phyloP scores from a whole-genome alignment of 1,139 yeast species.

The Blastobotrys capitulatus region DNA sequence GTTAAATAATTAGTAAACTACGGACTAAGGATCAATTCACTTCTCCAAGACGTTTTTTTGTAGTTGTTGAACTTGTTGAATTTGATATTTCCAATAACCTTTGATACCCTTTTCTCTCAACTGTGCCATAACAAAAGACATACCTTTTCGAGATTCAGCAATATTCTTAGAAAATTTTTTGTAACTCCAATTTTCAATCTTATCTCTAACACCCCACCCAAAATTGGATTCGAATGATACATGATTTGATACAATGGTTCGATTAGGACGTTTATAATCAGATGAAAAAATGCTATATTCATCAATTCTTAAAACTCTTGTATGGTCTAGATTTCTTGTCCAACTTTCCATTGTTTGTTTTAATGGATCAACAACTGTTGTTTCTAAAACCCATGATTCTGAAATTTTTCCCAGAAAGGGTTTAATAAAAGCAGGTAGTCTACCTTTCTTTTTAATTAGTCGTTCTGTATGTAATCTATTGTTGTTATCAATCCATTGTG shows the following conservation, averaged over 20 bases:
- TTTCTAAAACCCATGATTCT: slow-evolving; percentile 82
- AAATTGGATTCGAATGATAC: slow-evolving; percentile 76
- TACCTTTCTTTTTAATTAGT: slow-evolving; percentile 71
- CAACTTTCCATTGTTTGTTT: slow-evolving; percentile 56
- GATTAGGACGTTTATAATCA: slow-evolving; percentile 17
- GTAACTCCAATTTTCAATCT: slow-evolving; percentile 82
- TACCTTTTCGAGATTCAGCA: slow-evolving; percentile 62
- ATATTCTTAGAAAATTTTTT: slow-evolving; percentile 63
- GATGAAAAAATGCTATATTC: slow-evolving; percentile 58
- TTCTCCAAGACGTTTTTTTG: neutral
- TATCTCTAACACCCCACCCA: slow-evolving; percentile 56
- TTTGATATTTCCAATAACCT: slow-evolving; percentile 13
- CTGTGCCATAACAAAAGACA: slow-evolving; percentile 70
- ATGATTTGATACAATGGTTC: slow-evolving; percentile 27
- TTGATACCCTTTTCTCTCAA: slow-evolving; percentile 37
- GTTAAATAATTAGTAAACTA: neutral
- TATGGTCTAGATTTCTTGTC: slow-evolving; percentile 83
- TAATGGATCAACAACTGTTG: slow-evolving; percentile 65
- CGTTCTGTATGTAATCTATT: slow-evolving; percentile 72
- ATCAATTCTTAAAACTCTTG: slow-evolving; percentile 70
- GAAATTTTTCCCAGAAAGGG: slow-evolving; percentile 71
- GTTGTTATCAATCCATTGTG: slow-evolving; percentile 48
- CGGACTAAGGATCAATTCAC: neutral
- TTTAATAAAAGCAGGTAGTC: slow-evolving; percentile 72
- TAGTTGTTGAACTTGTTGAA: slow-evolving; percentile 12